Base-by-base conservation (phyloP, 129 eudicot genomes). In the Flaveria trinervia region DNA sequence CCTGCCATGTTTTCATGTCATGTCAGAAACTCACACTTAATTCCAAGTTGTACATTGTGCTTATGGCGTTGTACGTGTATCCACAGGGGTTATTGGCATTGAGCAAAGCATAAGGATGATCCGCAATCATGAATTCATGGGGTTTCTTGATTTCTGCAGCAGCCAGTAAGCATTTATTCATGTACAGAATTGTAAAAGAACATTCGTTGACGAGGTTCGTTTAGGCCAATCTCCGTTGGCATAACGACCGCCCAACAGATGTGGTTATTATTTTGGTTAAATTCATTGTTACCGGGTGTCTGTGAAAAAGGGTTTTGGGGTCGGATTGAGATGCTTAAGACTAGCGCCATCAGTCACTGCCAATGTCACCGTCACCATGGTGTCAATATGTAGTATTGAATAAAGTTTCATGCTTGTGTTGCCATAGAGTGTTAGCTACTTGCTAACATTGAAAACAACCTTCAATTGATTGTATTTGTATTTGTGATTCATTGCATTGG, bases 101-200 rank as follows among this genome's bases (percentile, higher is more conserved):
- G 92, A 84, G 81, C 72, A 65, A 73, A 91, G 93, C 86, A 79
- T 94, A 33, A 74, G n/a, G 65, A 94, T 94, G 98, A 94, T 91
- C 36, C 74, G 83, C 15, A 79, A 87, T 75, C 96, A 94, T 12
- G 96, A 91, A 82, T 94, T 94, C 83, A 91, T 94, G 98, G 98
- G 98, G 17, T 91, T 94, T 61, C 84, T 91, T 64, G 88, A 85
- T 15, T 94, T 91, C 61, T 94, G 98, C 46, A 81, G 83, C 85
- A 87, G 88, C 78, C 93, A 94, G 15, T 91, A 74, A 65, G 20
- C 22, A 43, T 20, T 23, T 52, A 66, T 64, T 51, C n/a, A 44
- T 39, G 79, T 68, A 64, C 45, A 60, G 17, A 30, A 69, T 22
- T 4, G 14, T 51, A 66, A 23, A 43, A 15, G 11, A 33, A n/a